A percentile compares a stretch with the other conserved stretches of the same genome.
These are phyloP conservation scores for Fusarium albosuccineum DNA, from an alignment of 2,329 filamentous ascomycete genomes.

Conservation along the genomic window DNA sequence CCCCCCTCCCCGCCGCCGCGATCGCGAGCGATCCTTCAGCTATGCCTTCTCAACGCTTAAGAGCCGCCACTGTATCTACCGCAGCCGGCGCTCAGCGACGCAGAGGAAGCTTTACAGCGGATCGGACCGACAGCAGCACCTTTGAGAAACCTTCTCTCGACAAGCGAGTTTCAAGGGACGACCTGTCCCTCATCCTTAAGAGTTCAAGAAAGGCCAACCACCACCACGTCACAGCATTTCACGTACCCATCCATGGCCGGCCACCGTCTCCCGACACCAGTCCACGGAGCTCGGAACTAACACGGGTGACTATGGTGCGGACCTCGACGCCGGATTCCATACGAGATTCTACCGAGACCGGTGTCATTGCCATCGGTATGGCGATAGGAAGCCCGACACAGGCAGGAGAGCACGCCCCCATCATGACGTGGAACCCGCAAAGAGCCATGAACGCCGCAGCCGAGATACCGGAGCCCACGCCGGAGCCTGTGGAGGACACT, in stretches of 20 bases:
- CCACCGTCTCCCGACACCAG: constrained; percentile 59
- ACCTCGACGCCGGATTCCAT: constrained; percentile 60
- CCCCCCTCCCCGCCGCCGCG: constrained; percentile 27
- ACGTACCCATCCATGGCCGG: constrained; percentile 57
- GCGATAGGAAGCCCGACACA: constrained; percentile 78
- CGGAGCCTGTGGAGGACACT: constrained; percentile 47
- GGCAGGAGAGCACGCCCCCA: constrained; percentile 46
- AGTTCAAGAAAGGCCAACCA: constrained; percentile 46
- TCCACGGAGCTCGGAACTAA: constrained; percentile 48
- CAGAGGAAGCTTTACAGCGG: constrained; percentile 42
- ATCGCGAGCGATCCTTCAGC: constrained; percentile 19
- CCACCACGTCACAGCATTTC: constrained; percentile 52
- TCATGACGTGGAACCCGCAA: constrained; percentile 48
- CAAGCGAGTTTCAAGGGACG: constrained; percentile 62
- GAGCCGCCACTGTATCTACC: constrained; percentile 43
- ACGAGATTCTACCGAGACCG: constrained; percentile 48
- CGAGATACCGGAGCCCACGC: constrained; percentile 29
- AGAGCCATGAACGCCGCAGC: constrained; percentile 43
- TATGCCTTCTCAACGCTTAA: constrained; percentile 43
- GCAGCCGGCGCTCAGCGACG: constrained; percentile 38
- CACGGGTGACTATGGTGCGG: constrained; percentile 52
- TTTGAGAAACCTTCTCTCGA: constrained; percentile 39
- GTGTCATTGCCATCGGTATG: constrained; percentile 73
- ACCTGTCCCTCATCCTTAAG: constrained; percentile 51
- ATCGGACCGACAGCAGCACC: constrained; percentile 32